A percentile compares a stretch with the other conserved stretches of the same genome.
phyloP scores from a whole-genome alignment of 208 protist genomes.

The Herpetomonas tarakana region DNA sequence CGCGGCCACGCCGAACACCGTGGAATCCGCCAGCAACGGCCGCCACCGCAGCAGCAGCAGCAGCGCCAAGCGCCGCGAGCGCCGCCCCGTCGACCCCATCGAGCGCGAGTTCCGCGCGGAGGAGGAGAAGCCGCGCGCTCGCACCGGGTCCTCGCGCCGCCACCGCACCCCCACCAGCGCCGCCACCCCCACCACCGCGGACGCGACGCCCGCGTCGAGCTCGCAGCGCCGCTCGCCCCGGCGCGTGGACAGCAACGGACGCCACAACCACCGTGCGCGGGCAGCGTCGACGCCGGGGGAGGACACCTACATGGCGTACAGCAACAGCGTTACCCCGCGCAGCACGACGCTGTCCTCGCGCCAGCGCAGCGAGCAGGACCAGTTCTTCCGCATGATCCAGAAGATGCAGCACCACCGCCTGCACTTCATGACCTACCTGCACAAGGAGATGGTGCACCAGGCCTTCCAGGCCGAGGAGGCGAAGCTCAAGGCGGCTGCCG shows the following conservation, averaged over 20 bases:
- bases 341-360: slow-evolving; percentile 15
- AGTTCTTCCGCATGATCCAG: slow-evolving; percentile 55
- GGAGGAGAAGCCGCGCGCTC: not conserved
- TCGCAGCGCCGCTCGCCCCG: not conserved
- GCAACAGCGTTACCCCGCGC: slow-evolving; percentile 24
- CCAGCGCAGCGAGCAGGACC: slow-evolving; percentile 31
- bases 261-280: slow-evolving; percentile 8
- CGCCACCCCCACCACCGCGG: not conserved
- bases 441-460: slow-evolving; percentile 83
- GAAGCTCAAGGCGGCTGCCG: slow-evolving; percentile 36
- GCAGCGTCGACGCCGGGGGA: not conserved
- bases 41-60: not conserved
- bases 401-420: slow-evolving; percentile 79
- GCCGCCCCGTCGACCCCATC: slow-evolving; percentile 11
- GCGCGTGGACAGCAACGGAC: slow-evolving; percentile 4
- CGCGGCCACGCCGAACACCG: not conserved
- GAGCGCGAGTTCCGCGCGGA: slow-evolving; percentile 29
- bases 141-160: slow-evolving; percentile 1
- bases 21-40: not conserved
- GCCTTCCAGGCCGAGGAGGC: slow-evolving; percentile 74
- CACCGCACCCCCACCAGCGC: slow-evolving; percentile 1
- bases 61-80: slow-evolving; percentile 8
- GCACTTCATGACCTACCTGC: slow-evolving; percentile 83
- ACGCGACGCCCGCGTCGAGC: not conserved
- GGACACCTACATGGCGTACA: slow-evolving; percentile 12